Base-by-base conservation (phyloP, 192 early-diverging fungal species). In the Allomyces javanicus region DNA sequence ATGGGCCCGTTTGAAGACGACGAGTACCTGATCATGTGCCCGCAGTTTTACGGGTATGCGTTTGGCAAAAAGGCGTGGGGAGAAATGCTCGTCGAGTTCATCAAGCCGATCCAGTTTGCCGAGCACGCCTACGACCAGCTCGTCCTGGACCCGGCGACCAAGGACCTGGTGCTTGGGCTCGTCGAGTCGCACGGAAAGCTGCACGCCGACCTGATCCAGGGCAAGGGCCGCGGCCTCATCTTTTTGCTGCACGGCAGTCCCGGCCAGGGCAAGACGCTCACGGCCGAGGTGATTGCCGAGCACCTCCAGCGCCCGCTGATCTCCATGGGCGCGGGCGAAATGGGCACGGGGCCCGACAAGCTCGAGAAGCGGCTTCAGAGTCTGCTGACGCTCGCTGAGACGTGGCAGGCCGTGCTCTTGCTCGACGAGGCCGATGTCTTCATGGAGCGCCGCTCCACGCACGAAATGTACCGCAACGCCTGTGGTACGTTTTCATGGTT, bases 131-230 rank as follows among this genome's bases (percentile, higher is more conserved):
- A 70, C 66, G 62, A 70, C 24, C 65, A 67, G 61, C 70, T 70
- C 7, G 67, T 70, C 0, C 68, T 72, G 61, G 72, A 72, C 44
- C 58, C 72, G 25, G 72, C 72, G 10, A 72, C 68, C 25, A 72
- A 72, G 62, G 63, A 70, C 62, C 70, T 70, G 9, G 26, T 43
- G n/a, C 7, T 67, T 71, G 14, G 63, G 68, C 61, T 43, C 25
- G 4, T 11, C 66, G 4, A 65, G 25, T 71, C 9, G 70, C 70
- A 26, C 61, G 69, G 27, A n/a, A 43, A 40, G 19, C 7, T 43
- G 24, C 62, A 24, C 19, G 43, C 33, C 9, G 44, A 24, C 44
- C 17, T 63, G 24, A 68, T 68, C 63, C 62, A 68, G 33, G 67
- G 67, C 21, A 68, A 68, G 63, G 69, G 66, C 7, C 62, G 61